A percentile compares a stretch with the other conserved stretches of the same genome.
These are phyloP conservation scores for Debaryomycetaceae sp. DNA, from an alignment of 1,139 yeast genomes.

Conservation along the genomic window DNA sequence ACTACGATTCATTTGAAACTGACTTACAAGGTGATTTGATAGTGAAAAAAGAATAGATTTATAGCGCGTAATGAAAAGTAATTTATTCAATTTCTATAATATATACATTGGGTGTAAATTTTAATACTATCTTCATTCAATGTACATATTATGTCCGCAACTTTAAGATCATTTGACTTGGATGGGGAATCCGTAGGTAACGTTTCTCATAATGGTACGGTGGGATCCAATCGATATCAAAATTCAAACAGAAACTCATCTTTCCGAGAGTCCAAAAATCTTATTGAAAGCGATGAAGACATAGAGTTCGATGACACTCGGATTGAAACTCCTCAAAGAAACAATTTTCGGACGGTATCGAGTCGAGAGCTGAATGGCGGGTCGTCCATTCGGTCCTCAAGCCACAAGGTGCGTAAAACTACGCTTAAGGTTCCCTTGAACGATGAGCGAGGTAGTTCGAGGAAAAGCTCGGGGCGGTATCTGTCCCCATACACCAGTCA, in stretches of 20 bases:
- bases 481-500: slow-evolving; percentile 1
- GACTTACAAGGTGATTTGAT: slow-evolving; percentile 53
- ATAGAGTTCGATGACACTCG: slow-evolving; percentile 25
- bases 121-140: background rate
- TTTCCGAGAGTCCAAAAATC: background rate
- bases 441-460: slow-evolving; percentile 8
- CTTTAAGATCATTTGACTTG: slow-evolving; percentile 9
- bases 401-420: slow-evolving; percentile 5
- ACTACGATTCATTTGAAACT: slow-evolving; percentile 44
- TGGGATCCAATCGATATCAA: background rate
- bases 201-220: background rate
- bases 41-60: background rate
- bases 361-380: background rate
- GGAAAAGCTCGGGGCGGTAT: slow-evolving; percentile 8
- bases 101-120: background rate
- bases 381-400: background rate
- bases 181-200: slow-evolving; percentile 2
- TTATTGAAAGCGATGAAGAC: slow-evolving; percentile 9
- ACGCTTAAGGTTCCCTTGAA: slow-evolving; percentile 19
- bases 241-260: background rate
- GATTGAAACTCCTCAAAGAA: slow-evolving; percentile 18
- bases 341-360: slow-evolving; percentile 5
- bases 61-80: background rate
- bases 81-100: background rate
- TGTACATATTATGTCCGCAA: slow-evolving; percentile 9